A percentile compares a stretch with the other conserved stretches of the same genome.
These are phyloP conservation scores for Saposhnikovia divaricata DNA, from an alignment of 129 eudicot species.

Conservation along the genomic window DNA sequence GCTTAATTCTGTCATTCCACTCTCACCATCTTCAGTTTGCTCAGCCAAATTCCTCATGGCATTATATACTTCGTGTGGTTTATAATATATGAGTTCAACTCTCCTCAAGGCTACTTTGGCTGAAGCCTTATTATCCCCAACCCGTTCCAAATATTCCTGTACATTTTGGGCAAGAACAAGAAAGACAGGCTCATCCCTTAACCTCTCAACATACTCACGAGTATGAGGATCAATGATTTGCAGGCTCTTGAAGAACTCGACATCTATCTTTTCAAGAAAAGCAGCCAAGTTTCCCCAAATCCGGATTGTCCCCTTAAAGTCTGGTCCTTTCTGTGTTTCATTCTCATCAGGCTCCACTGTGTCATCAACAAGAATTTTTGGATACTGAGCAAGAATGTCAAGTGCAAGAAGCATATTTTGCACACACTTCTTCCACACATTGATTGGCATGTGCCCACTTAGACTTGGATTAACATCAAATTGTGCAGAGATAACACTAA, in stretches of 20 bases:
- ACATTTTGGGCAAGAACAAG: slow-evolving; percentile 80
- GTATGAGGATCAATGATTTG: slow-evolving; percentile 93
- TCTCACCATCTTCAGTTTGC: slow-evolving; percentile 32
- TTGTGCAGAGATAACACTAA: slow-evolving; percentile 85
- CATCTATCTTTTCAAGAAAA: slow-evolving; percentile 73
- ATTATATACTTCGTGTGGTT: slow-evolving; percentile 80
- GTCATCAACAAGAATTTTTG: slow-evolving; percentile 72
- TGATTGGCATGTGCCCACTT: slow-evolving; percentile 82
- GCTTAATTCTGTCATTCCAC: slow-evolving; percentile 29
- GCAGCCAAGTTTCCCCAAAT: slow-evolving; percentile 95
- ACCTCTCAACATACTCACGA: slow-evolving; percentile 87
- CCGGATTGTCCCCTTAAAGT: slow-evolving; percentile 60
- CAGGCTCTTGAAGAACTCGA: slow-evolving; percentile 80
- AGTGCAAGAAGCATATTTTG: slow-evolving; percentile 72
- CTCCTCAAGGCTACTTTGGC: slow-evolving; percentile 75
- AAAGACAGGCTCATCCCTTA: slow-evolving; percentile 74
- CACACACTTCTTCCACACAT: slow-evolving; percentile 90
- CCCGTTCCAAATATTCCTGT: slow-evolving; percentile 62
- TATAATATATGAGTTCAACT: slow-evolving; percentile 85
- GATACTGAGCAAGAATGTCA: slow-evolving; percentile 64
- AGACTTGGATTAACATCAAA: slow-evolving; percentile 89
- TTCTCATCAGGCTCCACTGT: slow-evolving; percentile 83
- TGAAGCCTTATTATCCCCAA: slow-evolving; percentile 73
- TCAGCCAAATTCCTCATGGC: slow-evolving; percentile 87
- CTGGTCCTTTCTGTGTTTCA: slow-evolving; percentile 83